A percentile compares a stretch with the other conserved stretches of the same genome.
phyloP scores from a whole-genome alignment of 345 rosid species.

The Carallia pectinifolia region DNA sequence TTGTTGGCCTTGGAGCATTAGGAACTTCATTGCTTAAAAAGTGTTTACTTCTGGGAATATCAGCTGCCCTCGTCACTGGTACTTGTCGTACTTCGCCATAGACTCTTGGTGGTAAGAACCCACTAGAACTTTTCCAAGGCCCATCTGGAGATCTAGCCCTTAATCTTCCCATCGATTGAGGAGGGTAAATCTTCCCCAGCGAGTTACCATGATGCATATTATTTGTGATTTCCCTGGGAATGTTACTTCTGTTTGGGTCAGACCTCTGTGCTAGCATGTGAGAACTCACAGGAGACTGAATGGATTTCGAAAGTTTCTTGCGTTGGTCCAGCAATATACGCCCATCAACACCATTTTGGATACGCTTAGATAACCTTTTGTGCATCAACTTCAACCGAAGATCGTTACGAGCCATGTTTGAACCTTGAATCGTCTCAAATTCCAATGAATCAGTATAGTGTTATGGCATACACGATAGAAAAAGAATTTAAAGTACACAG shows the following conservation, averaged over 20 bases:
- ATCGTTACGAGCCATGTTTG: constrained; percentile 31
- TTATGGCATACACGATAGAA: constrained; percentile 12
- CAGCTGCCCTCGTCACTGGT: constrained; percentile 15
- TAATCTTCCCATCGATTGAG: constrained; percentile 21
- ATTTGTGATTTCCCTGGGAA: constrained; percentile 25
- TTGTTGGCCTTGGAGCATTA: constrained; percentile 16
- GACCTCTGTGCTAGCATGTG: constrained; percentile 10
- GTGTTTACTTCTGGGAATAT: constrained; percentile 11
- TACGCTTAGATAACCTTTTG: constrained; percentile 25
- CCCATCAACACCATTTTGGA: constrained; percentile 5
- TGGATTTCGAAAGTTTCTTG: constrained; percentile 12
- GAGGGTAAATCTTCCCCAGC: constrained; percentile 19
- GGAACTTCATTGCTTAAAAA: constrained; percentile 10
- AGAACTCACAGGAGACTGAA: constrained; percentile 16
- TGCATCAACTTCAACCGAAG: constrained; percentile 40
- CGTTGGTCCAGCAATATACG: neutral
- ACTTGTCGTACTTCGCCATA: constrained; percentile 23
- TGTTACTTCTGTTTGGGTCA: constrained; percentile 17
- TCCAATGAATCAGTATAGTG: neutral
- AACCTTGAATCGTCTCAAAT: constrained; percentile 30
- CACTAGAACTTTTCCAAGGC: constrained; percentile 10
- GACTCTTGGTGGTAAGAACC: constrained; percentile 22
- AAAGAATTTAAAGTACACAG: neutral
- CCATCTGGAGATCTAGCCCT: constrained; percentile 35
- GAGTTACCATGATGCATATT: constrained; percentile 20